Percentiles rank a stretch among this genome's conserved stretches.
phyloP scores from a whole-genome alignment of 495 filamentous ascomycete species.

The Penicillium arizonense region DNA sequence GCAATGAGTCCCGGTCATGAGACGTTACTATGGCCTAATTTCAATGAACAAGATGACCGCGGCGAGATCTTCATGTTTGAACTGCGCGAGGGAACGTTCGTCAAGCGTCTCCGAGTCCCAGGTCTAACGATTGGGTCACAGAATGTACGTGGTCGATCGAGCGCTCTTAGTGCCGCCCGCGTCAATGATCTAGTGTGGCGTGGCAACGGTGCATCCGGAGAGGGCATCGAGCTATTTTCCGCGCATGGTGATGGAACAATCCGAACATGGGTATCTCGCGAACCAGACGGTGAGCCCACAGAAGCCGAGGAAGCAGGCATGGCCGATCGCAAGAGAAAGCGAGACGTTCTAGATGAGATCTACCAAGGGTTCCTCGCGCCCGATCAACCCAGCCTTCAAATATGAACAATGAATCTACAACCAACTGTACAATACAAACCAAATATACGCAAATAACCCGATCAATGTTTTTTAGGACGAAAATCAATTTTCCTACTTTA shows the following conservation, averaged over 20 bases:
- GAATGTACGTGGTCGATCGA: slow-evolving; percentile 28
- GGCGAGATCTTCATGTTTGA: slow-evolving; percentile 70
- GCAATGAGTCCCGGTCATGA: slow-evolving; percentile 52
- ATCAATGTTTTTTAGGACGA: neutral
- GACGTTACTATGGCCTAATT: slow-evolving; percentile 73
- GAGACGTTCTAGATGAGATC: slow-evolving; percentile 49
- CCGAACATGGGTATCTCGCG: slow-evolving; percentile 53
- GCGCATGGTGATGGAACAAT: slow-evolving; percentile 54
- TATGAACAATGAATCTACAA: slow-evolving; percentile 1
- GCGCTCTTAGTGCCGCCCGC: slow-evolving; percentile 48
- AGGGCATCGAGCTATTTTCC: slow-evolving; percentile 50
- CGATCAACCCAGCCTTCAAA: slow-evolving; percentile 2
- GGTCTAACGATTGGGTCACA: slow-evolving; percentile 47
- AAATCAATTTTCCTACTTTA: slow-evolving; percentile 1
- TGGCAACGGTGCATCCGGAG: slow-evolving; percentile 47
- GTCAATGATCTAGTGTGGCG: slow-evolving; percentile 73
- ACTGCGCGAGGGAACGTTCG: slow-evolving; percentile 67
- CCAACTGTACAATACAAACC: neutral
- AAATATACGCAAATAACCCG: neutral
- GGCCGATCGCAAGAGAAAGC: slow-evolving; percentile 48
- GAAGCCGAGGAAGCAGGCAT: slow-evolving; percentile 39
- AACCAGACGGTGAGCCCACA: slow-evolving; percentile 52
- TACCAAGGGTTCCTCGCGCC: slow-evolving; percentile 36
- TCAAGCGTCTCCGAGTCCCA: slow-evolving; percentile 65
- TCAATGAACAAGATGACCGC: slow-evolving; percentile 55